phyloP scores from a whole-genome alignment of 805 yeast species.

The Scheffersomyces coipomensis region DNA sequence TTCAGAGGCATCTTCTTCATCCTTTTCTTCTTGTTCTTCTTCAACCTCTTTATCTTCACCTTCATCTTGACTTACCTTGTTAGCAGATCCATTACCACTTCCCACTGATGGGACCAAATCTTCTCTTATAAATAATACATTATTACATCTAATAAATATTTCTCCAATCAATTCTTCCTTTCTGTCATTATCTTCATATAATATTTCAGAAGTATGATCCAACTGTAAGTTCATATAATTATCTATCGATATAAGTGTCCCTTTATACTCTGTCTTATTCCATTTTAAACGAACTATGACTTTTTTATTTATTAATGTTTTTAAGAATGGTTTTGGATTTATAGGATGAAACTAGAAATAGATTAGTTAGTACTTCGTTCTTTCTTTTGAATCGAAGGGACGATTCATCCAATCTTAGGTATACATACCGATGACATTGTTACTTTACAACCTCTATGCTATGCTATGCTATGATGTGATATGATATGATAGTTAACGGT shows the following conservation, averaged over 20 bases:
- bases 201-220: constrained; percentile 50
- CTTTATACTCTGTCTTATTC: constrained; percentile 85
- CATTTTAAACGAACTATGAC: constrained; percentile 85
- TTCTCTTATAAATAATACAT: constrained; percentile 74
- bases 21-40: constrained; percentile 2
- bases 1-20: neutral
- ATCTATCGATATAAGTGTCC: constrained; percentile 75
- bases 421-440: constrained; percentile 7
- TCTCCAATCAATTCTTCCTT: constrained; percentile 56
- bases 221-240: constrained; percentile 89
- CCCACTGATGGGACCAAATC: constrained; percentile 4
- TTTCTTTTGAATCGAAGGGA: too few relatives aligned
- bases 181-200: constrained; percentile 46
- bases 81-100: neutral
- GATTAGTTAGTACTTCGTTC: too few relatives aligned
- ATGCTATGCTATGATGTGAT: too few relatives aligned
- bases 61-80: neutral
- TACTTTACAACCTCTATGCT: neutral
- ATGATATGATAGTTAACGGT: too few relatives aligned
- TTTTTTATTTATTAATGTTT: constrained; percentile 65
- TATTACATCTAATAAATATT: constrained; percentile 85
- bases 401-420: too few relatives aligned
- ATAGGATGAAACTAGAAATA: constrained; percentile 53
- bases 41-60: neutral
- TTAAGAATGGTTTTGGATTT: constrained; percentile 89